Conservation (phyloP, 768 basidiomycete species). For the Pilatotrama ljubarskyi region DNA sequence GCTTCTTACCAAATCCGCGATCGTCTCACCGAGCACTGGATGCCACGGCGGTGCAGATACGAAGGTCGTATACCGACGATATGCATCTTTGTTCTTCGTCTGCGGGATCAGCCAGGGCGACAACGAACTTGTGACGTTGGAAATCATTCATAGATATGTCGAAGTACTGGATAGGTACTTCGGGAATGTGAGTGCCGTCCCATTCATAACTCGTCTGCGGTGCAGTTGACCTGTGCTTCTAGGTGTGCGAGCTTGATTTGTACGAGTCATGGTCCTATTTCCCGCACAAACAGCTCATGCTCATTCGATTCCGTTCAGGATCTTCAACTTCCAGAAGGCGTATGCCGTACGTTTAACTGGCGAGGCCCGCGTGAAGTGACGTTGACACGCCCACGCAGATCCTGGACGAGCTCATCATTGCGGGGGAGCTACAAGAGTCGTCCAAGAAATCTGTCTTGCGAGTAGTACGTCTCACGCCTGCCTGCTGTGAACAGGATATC, state of each 20-base stretch:
- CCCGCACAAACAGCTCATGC: neutral
- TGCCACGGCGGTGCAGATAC: constrained; percentile 49
- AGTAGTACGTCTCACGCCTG: constrained; percentile 41
- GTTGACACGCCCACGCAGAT: constrained; percentile 45
- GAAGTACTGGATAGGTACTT: constrained; percentile 85
- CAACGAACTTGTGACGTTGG: constrained; percentile 90
- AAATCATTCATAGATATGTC: constrained; percentile 93
- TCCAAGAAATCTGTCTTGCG: constrained; percentile 72
- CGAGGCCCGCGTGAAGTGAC: neutral
- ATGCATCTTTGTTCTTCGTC: constrained; percentile 95
- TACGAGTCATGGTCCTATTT: constrained; percentile 37
- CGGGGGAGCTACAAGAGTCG: constrained; percentile 93
- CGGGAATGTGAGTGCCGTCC: constrained; percentile 64
- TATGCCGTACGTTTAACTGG: constrained; percentile 60
- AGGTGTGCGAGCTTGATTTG: constrained; percentile 95
- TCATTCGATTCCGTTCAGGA: too few relatives aligned
- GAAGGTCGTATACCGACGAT: constrained; percentile 92
- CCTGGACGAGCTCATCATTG: constrained; percentile 90
- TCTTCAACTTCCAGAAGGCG: constrained; percentile 98
- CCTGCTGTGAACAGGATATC: neutral
- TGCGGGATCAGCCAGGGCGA: constrained; percentile 80
- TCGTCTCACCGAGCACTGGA: constrained; percentile 9
- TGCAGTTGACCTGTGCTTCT: neutral
- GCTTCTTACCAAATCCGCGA: neutral
- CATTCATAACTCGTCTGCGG: neutral